Conservation (phyloP, 2,329 filamentous ascomycete genomes). For the Aspergillus sp. region DNA sequence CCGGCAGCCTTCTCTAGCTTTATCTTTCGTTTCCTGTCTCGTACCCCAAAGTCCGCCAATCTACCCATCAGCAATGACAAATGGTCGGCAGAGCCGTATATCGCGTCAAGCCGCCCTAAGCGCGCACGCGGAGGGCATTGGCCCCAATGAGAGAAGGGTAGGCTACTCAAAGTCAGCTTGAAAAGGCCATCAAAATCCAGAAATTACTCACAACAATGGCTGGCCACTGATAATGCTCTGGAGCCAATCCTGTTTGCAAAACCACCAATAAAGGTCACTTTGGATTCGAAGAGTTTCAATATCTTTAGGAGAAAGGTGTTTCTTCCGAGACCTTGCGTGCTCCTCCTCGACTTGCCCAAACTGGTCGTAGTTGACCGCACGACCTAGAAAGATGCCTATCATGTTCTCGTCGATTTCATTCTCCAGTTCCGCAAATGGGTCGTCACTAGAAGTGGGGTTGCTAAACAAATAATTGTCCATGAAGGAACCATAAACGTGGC, state of each 20-base stretch:
- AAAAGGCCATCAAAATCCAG: background rate
- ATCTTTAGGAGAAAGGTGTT: slow-evolving; percentile 59
- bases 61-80: slow-evolving; percentile 80
- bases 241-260: slow-evolving; percentile 89
- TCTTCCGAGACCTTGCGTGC: slow-evolving; percentile 29
- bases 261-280: slow-evolving; percentile 94
- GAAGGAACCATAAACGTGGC: slow-evolving; percentile 26
- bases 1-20: slow-evolving; percentile 66
- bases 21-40: slow-evolving; percentile 78
- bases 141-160: slow-evolving; percentile 81
- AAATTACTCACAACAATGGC: slow-evolving; percentile 72
- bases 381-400: slow-evolving; percentile 63
- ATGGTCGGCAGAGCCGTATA: slow-evolving; percentile 90
- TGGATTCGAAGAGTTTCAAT: slow-evolving; percentile 79
- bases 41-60: slow-evolving; percentile 75
- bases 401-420: slow-evolving; percentile 60
- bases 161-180: slow-evolving; percentile 54
- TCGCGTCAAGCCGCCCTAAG: slow-evolving; percentile 74
- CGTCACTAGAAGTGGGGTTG: slow-evolving; percentile 44
- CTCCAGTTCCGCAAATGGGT: slow-evolving; percentile 48
- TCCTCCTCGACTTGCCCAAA: slow-evolving; percentile 55
- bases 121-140: slow-evolving; percentile 85
- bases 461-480: slow-evolving; percentile 32
- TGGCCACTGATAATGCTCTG: slow-evolving; percentile 90
- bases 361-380: slow-evolving; percentile 61